Base-by-base conservation (phyloP, 1,284 basidiomycete genomes). In the Thelephora terrestris region DNA sequence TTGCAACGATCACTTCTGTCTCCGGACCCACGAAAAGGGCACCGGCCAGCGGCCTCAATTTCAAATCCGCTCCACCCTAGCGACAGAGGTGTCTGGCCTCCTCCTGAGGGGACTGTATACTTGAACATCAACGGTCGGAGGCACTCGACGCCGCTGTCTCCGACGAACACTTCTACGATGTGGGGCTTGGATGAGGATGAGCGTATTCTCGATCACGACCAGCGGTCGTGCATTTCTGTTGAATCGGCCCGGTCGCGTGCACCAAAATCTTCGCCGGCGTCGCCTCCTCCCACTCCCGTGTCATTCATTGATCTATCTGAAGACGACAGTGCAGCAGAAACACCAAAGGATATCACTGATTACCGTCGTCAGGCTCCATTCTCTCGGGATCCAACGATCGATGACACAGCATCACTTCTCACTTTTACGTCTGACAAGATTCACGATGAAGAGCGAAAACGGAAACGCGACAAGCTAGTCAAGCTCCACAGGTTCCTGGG, bases 401-500 rank as follows among this genome's bases (percentile, higher is more conserved):
- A 42, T 16, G 39, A 42, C 21, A 25, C 25, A 5, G 39, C 39
- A 6, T 42, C 39, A 18, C 12, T 68, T 49, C 75, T 78, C 53
- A 71, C 65, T 48, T 58, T 79, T 58, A 67, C 72, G 46, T 65
- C 72, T 29, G 74, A 79, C 48, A 71, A 71, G 51, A 69, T 67
- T 52, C 73, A 68, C 18, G 80, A 85, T 50, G 74, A 76, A 24
- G 77, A 82, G 50, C 73, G 75, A 52, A 70, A 76, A 49, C 72
- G 76, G 52, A 85, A 82, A 60, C 73, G 86, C 45, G 82, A 85
- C 55, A 79, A 79, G 56, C 68, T 90, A 29, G 81, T 82, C 5
- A 88, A 81, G 61, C 71, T 90, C 6, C 84, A 89, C 62, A 82
- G 87, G 39, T 88, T 81, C 66, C 72, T 90, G 25, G 87, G 86